Base-by-base conservation (phyloP, 75 land plant species). In the Sequoia sempervirens region DNA sequence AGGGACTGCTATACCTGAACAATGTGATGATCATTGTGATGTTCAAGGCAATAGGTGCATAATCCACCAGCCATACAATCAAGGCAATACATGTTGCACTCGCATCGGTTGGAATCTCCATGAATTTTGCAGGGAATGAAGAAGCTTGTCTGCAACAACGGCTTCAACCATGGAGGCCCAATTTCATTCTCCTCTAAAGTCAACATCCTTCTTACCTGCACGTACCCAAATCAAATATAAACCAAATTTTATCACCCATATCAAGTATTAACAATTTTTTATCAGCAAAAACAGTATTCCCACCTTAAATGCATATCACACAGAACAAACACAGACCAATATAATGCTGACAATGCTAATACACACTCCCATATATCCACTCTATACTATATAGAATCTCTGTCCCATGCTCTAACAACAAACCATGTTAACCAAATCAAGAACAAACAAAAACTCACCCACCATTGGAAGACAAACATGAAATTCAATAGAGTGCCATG, bases 11-110 rank as follows among this genome's bases (percentile, higher is more conserved):
- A 14, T 82, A 92, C 93, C 94, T 92, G 94, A 83, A 92, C 89
- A 15, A 88, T 73, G 36, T 84, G 92, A 80, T 92, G 94, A 75
- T 89, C 88, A 30, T 56, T 84, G 88, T 92, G 94, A n/a, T 86
- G 80, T 38, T 36, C 56, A 1, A 90, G 81, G 83, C 94, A 92
- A 45, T 84, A 80, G 73, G 94, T 89, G 79, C 94, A 92, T 18
- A 92, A 80, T 70, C 91, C 85, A n/a, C 90, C 89, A 41, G 90
- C 81, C 78, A 86, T 85, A 79, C 94, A 92, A 75, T 92, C 94
- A 15, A 82, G 83, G 76, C 86, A 85, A 58, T 85, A 85, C 34
- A 82, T 64, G 43, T 85, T 85, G 86, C 92, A 92, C 61, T 90
- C 94, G 70, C 86, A 90, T 79, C 89, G 89, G 88, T 85, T 91